These are phyloP conservation scores for Penicillium diatomitis DNA, from an alignment of 495 filamentous ascomycete genomes.

Conservation along the genomic window DNA sequence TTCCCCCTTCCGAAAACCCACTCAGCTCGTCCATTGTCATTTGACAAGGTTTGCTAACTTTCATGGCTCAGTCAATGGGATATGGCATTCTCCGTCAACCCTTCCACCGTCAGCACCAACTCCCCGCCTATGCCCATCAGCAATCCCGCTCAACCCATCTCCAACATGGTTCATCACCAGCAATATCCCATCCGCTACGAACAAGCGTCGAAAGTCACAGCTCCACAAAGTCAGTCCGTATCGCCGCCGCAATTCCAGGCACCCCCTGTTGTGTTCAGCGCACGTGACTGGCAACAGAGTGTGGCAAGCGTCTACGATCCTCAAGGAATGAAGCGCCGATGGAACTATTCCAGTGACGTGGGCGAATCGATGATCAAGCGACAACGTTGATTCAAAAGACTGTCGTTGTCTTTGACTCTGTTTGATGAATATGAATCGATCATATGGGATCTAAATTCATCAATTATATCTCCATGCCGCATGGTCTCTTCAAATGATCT, in stretches of 20 bases:
- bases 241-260: conserved; percentile 46
- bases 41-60: conserved; percentile 15
- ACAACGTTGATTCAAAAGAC: conserved; percentile 17
- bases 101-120: conserved; percentile 37
- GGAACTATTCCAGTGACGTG: conserved; percentile 43
- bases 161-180: conserved; percentile 15
- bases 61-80: conserved; percentile 69
- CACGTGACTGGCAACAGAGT: conserved; percentile 92
- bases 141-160: conserved; percentile 23
- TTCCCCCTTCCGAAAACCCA: not conserved
- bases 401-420: too few species aligned
- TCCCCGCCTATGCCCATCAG: conserved; percentile 38
- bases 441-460: too few species aligned
- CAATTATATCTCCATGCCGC: too few species aligned
- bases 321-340: conserved; percentile 65
- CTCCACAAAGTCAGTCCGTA: conserved; percentile 38
- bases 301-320: conserved; percentile 82
- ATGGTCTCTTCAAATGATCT: too few species aligned
- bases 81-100: conserved; percentile 69
- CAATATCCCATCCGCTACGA: conserved; percentile 36
- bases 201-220: conserved; percentile 22
- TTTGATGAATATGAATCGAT: too few species aligned
- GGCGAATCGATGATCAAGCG: conserved; percentile 26
- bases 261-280: conserved; percentile 67
- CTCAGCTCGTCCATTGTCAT: too few species aligned